Percentiles rank a stretch among this genome's conserved stretches.
Evolutionary conservation across 176 grass and related monocot species (phyloP).

Genomic region (Oryza brachyantha): DNA sequence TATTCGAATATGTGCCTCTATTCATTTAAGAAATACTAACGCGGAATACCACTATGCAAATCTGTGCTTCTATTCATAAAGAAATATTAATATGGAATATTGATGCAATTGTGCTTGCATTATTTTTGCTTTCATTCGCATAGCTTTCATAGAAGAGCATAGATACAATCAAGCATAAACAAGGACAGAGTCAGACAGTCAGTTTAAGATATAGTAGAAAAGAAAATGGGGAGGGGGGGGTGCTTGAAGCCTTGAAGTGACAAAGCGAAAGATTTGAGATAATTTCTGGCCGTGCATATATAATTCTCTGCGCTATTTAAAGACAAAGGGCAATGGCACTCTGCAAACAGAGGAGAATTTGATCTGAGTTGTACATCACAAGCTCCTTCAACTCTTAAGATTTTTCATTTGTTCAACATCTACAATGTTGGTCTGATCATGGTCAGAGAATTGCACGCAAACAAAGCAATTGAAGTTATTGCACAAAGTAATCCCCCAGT

Average conservation of each 20-base stretch:
- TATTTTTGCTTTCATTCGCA: not conserved
- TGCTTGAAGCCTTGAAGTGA: too few species aligned
- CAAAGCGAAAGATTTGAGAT: not conserved
- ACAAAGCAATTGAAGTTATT: not conserved
- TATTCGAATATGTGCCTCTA: not conserved
- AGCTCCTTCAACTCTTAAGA: not conserved
- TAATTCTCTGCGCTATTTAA: not conserved
- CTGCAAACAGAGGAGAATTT: not conserved
- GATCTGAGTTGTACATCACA: not conserved
- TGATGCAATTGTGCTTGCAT: not conserved
- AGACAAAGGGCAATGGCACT: not conserved
- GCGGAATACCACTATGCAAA: not conserved
- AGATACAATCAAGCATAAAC: not conserved
- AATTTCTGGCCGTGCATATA: not conserved
- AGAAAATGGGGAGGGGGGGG: too few species aligned
- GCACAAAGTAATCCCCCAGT: not conserved
- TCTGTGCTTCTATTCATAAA: too few species aligned
- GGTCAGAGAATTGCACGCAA: constrained; percentile 20
- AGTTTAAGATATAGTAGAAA: not conserved
- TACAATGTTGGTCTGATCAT: not conserved
- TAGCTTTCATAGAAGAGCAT: not conserved
- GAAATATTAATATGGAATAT: too few species aligned
- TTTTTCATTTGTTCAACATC: not conserved
- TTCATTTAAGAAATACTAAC: not conserved
- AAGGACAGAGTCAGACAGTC: not conserved